phyloP scores from a whole-genome alignment of 2,329 filamentous ascomycete genomes.

The Diplodia corticola region DNA sequence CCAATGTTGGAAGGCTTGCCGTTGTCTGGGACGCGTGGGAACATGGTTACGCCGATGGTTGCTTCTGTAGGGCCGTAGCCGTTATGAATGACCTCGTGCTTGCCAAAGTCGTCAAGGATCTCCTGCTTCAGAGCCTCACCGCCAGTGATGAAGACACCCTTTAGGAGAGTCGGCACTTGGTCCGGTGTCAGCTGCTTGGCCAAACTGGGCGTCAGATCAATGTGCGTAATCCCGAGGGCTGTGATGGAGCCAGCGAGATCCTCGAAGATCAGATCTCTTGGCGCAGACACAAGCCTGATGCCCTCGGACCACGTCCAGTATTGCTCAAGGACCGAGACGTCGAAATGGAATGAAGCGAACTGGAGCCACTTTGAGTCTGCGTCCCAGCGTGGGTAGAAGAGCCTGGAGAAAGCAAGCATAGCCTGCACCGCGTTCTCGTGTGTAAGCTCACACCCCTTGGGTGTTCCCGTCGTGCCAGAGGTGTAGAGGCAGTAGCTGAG shows the following conservation, averaged over 20 bases:
- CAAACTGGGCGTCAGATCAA: constrained; percentile 86
- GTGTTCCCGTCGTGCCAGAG: constrained; percentile 81
- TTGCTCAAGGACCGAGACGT: constrained; percentile 89
- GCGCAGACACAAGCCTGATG: constrained; percentile 78
- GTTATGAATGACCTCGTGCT: constrained; percentile 80
- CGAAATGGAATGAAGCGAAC: constrained; percentile 92
- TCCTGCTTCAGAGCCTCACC: constrained; percentile 87
- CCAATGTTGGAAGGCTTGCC: constrained; percentile 89
- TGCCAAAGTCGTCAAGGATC: constrained; percentile 83
- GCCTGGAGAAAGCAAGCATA: constrained; percentile 78
- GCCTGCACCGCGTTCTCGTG: constrained; percentile 88
- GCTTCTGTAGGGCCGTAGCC: constrained; percentile 89
- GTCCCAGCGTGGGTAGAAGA: constrained; percentile 77
- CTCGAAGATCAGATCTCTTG: constrained; percentile 81
- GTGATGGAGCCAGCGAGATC: constrained; percentile 75
- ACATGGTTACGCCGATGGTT: constrained; percentile 91
- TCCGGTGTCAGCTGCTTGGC: constrained; percentile 76
- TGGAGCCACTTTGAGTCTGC: constrained; percentile 78
- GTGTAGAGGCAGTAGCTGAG: constrained; percentile 85
- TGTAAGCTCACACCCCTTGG: constrained; percentile 85
- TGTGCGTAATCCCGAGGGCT: constrained; percentile 76
- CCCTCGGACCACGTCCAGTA: constrained; percentile 96
- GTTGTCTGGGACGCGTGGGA: constrained; percentile 72
- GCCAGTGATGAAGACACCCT: constrained; percentile 89
- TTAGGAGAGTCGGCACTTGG: constrained; percentile 75